Evolutionary conservation across 2,329 filamentous ascomycete genomes (phyloP), one percentile per base, ranked within the genome.

Genomic region (Aspergillus quadricinctus): DNA sequence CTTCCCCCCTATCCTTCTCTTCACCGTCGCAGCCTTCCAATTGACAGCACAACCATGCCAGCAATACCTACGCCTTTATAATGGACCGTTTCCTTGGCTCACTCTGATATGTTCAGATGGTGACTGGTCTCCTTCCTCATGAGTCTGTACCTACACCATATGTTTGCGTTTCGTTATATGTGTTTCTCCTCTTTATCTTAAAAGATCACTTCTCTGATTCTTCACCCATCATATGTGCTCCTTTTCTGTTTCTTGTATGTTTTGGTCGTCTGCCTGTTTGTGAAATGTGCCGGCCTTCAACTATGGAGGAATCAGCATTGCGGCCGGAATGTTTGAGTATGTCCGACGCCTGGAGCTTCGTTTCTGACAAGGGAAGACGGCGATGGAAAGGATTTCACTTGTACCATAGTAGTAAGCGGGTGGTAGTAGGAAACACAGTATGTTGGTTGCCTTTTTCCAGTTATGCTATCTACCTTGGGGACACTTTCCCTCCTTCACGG

Each of bases 1-100:
- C 19, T 29, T 52, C 61, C 50, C 57, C 54, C 50, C 54, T 53
- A 50, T 55, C 55, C 60, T 58, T 56, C 59, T 57, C 28, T n/a
- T 23, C n/a, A n/a, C 31, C 23, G 49, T n/a, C 49, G 8, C 21
- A 25, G 3, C n/a, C 14, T 21, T 21, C 27, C n/a, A 21, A 19
- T 29, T 48, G 31, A 7, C 31, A 35, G 31, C 31, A 17, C 29
- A 37, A 14, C 31, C 31, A 17, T 37, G 31, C 31, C 14, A 17
- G 31, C 31, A 46, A 14, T 14, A 46, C 10, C 43, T 23, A 10
- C 23, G 21, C 43, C 11, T 46, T 46, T 23, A 23, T 14, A 46
- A 14, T 46, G 41, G 41, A 19, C 43, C 43, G 21, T 46, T 14
- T 46, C 5, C 21, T 23, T 14, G 27, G 43, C 21, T 7, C n/a